Evolutionary conservation across 2,329 filamentous ascomycete genomes (phyloP), one percentile per base, ranked within the genome.

Genomic region (Calonectria honghensis): DNA sequence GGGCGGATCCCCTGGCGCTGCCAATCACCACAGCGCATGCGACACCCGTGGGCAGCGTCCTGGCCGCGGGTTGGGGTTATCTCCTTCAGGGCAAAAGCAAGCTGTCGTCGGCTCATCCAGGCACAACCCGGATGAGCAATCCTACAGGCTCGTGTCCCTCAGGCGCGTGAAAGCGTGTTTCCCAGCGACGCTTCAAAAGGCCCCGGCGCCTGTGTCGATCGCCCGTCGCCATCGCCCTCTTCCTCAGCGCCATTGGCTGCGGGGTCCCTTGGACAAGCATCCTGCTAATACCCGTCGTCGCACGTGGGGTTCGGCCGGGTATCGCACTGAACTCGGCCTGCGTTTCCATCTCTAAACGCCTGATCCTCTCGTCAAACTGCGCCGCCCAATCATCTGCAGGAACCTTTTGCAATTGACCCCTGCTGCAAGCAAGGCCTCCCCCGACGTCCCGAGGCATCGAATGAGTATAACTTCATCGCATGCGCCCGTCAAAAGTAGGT

Each of bases 221-320:
- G 35, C 45, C 37, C 51, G 35, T 65, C 39, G 37, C n/a, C 63
- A 16, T 70, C 31, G 70, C 39, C 18, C 48, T 27, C 31, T 13
- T 54, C n/a, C 7, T 72, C 13, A 5, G 20, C 24, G 59, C 45
- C n/a, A 79, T 80, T 79, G 78, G 78, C 52, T 63, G 72, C 6
- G 27, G 41, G 63, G 57, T 69, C 72, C 72, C 72, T 70, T 51
- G 75, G 39, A 63, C 73, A 71, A 74, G 72, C 57, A 71, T 74
- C 78, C 78, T 80, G 51, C 69, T 71, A 52, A 57, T 27, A 71
- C 52, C 39, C 32, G 32, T 32, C 39, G 75, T 65, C 52, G 72
- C 78, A 80, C 78, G 75, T 80, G 78, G 78, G 70, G 45, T 70
- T 59, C 48, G 67, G 63, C 61, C 61, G 66, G 66, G 68, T 68